A percentile compares a stretch with the other conserved stretches of the same genome.
These are phyloP conservation scores for Candida parachauliodes DNA, from an alignment of 805 yeast genomes.

Conservation along the genomic window DNA sequence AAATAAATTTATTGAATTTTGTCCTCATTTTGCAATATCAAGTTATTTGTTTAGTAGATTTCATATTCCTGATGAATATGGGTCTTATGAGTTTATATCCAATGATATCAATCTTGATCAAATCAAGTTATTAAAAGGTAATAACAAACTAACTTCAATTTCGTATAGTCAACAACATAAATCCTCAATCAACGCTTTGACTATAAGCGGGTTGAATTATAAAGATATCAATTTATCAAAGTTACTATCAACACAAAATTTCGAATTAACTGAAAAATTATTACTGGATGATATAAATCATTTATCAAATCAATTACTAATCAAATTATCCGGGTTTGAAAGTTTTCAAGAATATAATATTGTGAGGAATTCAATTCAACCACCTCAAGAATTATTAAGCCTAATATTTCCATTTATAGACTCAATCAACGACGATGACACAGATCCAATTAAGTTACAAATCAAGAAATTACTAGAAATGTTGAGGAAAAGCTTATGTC, in stretches of 20 bases:
- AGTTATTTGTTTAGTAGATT: constrained; percentile 25
- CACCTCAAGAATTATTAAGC: constrained; percentile 21
- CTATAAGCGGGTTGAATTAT: constrained; percentile 16
- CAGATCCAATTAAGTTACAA: constrained; percentile 9
- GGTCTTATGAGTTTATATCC: constrained; percentile 9
- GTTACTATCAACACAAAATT: constrained; percentile 16
- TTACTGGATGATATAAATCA: constrained; percentile 10
- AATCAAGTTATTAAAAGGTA: constrained; percentile 22
- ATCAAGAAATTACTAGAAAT: constrained; percentile 14
- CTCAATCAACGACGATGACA: constrained; percentile 7
- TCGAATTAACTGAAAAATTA: constrained; percentile 11
- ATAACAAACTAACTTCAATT: constrained; percentile 19
- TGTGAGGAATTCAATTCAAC: constrained; percentile 18
- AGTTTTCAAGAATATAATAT: constrained; percentile 15
- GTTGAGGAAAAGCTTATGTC: constrained; percentile 22
- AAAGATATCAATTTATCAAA: constrained; percentile 18
- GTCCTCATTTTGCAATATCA: constrained; percentile 26
- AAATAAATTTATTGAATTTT: constrained; percentile 21
- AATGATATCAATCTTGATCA: constrained; percentile 12
- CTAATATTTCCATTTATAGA: constrained; percentile 29
- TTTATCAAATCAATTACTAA: constrained; percentile 14
- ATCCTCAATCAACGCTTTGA: constrained; percentile 18
- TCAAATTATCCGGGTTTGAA: constrained; percentile 22
- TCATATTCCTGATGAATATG: constrained; percentile 23
- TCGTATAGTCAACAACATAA: constrained; percentile 27